Conservation (phyloP, 2,329 filamentous ascomycete species). For the Hymenoscyphus albidus region DNA sequence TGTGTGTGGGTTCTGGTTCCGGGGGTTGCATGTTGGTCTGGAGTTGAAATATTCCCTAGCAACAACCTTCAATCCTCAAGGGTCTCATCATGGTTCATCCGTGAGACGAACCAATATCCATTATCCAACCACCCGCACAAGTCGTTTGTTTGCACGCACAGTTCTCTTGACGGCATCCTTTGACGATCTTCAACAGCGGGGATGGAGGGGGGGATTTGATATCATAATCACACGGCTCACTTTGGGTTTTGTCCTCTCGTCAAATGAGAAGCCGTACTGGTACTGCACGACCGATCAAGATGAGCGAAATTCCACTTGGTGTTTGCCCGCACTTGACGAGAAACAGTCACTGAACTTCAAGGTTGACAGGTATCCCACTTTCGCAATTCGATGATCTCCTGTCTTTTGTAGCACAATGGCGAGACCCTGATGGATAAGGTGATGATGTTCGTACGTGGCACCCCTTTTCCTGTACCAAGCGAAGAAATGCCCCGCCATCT, state of each 20-base stretch:
- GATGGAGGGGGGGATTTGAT: not conserved
- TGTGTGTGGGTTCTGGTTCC: not conserved
- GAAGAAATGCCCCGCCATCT: not conserved
- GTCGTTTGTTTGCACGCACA: not conserved
- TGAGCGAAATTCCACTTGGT: not conserved
- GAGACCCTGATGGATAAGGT: not conserved
- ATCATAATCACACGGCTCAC: not conserved
- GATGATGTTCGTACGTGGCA: not conserved
- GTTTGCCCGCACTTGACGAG: slow-evolving; percentile 1
- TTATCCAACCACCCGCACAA: not conserved
- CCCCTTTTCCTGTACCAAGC: not conserved
- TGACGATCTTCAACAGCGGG: not conserved
- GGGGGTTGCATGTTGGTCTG: not conserved
- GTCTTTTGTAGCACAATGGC: not conserved
- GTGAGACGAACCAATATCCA: not conserved
- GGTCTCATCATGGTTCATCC: not conserved
- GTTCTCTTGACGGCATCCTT: not conserved
- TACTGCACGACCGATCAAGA: slow-evolving; percentile 1
- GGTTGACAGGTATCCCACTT: not conserved
- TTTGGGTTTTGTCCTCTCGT: not conserved
- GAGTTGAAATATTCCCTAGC: not conserved
- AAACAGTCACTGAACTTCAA: not conserved
- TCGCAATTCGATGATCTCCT: not conserved
- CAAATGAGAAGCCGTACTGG: not conserved
- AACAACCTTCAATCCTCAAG: not conserved